Conservation (phyloP, 495 filamentous ascomycete species). For the Pseudevernia furfuracea region DNA sequence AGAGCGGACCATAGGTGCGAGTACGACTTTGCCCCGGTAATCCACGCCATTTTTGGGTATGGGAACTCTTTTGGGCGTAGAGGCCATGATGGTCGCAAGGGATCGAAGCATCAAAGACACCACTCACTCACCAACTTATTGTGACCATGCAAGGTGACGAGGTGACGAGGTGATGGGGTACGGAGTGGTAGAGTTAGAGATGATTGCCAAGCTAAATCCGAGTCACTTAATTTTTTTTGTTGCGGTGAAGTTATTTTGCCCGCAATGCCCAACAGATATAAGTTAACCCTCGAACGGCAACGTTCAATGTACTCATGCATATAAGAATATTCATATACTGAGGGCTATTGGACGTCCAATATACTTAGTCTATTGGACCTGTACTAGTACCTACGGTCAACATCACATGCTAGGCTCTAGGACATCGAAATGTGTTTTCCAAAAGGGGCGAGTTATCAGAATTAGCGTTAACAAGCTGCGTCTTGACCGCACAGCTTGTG, state of each 20-base stretch:
- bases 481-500: slow-evolving; percentile 11
- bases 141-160: not conserved
- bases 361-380: not conserved
- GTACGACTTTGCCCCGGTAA: slow-evolving; percentile 84
- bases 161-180: too few species aligned
- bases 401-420: slow-evolving; percentile 13
- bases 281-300: too few species aligned
- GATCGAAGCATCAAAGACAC: slow-evolving; percentile 41
- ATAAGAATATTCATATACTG: too few species aligned
- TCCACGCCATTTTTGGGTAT: slow-evolving; percentile 87
- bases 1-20: slow-evolving; percentile 95
- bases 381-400: too few species aligned
- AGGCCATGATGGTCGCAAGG: slow-evolving; percentile 48
- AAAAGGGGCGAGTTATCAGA: not conserved
- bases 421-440: not conserved
- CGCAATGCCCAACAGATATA: not conserved
- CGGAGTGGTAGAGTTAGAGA: not conserved
- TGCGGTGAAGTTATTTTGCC: not conserved
- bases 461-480: not conserved
- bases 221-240: not conserved
- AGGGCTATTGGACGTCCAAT: too few species aligned
- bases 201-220: not conserved
- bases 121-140: too few species aligned
- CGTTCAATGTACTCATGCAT: not conserved
- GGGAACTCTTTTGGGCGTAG: slow-evolving; percentile 55